phyloP scores from a whole-genome alignment of 371 early-diverging fungal genomes.

The Blakeslea trispora region DNA sequence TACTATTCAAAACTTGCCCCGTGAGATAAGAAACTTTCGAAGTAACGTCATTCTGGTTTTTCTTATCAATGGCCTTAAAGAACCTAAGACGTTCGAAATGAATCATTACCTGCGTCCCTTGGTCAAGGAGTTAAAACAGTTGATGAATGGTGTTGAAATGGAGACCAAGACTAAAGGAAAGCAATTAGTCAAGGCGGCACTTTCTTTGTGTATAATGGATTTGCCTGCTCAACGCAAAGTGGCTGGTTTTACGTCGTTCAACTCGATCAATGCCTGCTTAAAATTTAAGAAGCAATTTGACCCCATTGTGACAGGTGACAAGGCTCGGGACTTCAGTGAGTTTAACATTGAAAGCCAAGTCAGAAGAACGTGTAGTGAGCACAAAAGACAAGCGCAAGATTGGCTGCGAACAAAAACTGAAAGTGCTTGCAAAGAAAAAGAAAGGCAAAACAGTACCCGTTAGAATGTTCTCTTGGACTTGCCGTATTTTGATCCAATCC shows the following conservation, averaged over 20 bases:
- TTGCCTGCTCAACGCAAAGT: conserved; percentile 14
- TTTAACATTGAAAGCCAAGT: too few species aligned
- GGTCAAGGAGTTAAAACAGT: conserved; percentile 8
- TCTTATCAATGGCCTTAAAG: conserved; percentile 18
- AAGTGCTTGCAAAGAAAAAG: neutral
- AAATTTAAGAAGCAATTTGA: conserved; percentile 1
- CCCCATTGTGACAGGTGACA: too few species aligned
- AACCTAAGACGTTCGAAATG: conserved; percentile 11
- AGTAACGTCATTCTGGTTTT: conserved; percentile 19
- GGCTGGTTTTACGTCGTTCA: conserved; percentile 10
- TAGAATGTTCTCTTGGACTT: conserved; percentile 14
- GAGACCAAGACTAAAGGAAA: neutral
- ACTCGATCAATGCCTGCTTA: conserved; percentile 4
- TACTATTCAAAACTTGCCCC: conserved; percentile 15
- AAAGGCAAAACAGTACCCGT: conserved; percentile 8
- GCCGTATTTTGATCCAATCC: conserved; percentile 16
- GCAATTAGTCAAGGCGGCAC: conserved; percentile 9
- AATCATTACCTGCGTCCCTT: conserved; percentile 18
- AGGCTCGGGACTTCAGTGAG: too few species aligned
- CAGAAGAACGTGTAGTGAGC: neutral
- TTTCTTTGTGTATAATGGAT: conserved; percentile 14
- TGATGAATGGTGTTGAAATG: conserved; percentile 13
- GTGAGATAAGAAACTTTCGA: neutral
- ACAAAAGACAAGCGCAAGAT: neutral
- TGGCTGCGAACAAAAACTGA: neutral